Conservation (phyloP, 768 basidiomycete genomes). For the Pluteus cervinus region DNA sequence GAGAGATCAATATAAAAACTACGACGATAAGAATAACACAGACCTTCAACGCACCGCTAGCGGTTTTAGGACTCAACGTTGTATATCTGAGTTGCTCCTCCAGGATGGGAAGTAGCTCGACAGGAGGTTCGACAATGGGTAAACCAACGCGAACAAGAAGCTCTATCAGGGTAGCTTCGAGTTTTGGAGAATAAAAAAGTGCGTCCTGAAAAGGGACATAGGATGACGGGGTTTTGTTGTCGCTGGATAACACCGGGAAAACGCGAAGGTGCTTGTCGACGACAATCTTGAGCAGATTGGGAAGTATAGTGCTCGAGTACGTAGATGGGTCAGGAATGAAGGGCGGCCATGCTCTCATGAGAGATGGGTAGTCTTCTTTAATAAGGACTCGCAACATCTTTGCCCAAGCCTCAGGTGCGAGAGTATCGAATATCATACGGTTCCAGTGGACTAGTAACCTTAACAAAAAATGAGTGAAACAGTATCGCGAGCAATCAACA, state of each 20-base stretch:
- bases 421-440: conserved; percentile 32
- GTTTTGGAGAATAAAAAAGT: too few relatives aligned
- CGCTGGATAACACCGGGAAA: too few relatives aligned
- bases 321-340: conserved; percentile 20
- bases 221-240: too few relatives aligned
- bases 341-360: conserved; percentile 37
- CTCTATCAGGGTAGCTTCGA: conserved; percentile 19
- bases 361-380: conserved; percentile 15
- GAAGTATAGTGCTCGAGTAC: conserved; percentile 31
- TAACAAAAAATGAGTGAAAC: too few relatives aligned
- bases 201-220: too few relatives aligned
- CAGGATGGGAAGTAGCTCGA: conserved; percentile 24
- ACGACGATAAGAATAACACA: conserved; percentile 5
- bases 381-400: conserved; percentile 25
- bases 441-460: conserved; percentile 47
- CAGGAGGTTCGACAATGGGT: conserved; percentile 28
- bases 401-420: conserved; percentile 41
- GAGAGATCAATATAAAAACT: not conserved
- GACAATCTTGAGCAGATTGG: conserved; percentile 20
- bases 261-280: too few relatives aligned
- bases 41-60: conserved; percentile 24
- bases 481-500: too few relatives aligned
- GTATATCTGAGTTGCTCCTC: conserved; percentile 7
- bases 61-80: conserved; percentile 21
- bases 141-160: conserved; percentile 28